Conservation (phyloP, 2,329 filamentous ascomycete genomes). For the Epichloe typhina region DNA sequence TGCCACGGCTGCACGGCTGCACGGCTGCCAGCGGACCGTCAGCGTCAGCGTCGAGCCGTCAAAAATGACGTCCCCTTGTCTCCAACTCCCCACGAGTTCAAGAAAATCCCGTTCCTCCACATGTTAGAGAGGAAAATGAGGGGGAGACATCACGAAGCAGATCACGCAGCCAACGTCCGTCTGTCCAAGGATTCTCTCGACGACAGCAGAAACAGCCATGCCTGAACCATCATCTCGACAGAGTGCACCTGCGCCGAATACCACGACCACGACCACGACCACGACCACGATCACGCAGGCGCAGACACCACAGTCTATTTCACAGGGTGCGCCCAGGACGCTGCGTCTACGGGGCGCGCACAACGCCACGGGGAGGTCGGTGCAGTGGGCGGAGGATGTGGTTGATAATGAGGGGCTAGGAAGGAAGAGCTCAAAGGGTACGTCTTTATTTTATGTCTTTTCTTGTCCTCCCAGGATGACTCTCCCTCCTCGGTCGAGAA, state of each 20-base stretch:
- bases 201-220: not conserved
- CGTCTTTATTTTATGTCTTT: not conserved
- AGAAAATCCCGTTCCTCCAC: no score
- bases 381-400: constrained; percentile 87
- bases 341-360: constrained; percentile 40
- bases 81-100: no score
- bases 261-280: constrained; percentile 13
- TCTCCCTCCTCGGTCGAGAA: no score
- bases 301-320: constrained; percentile 12
- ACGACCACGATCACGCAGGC: constrained; percentile 9
- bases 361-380: constrained; percentile 40
- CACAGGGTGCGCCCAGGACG: constrained; percentile 22
- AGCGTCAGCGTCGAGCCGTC: no score
- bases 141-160: not conserved
- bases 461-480: no score
- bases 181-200: not conserved
- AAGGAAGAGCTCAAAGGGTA: constrained; percentile 89
- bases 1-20: no score
- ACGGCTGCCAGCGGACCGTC: no score
- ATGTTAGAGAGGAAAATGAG: not conserved
- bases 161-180: no score
- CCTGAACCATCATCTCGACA: not conserved
- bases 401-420: constrained; percentile 92
- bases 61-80: no score
- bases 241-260: not conserved